Evolutionary conservation across 805 yeast species (phyloP).

Genomic region (Blastobotrys terrestris): DNA sequence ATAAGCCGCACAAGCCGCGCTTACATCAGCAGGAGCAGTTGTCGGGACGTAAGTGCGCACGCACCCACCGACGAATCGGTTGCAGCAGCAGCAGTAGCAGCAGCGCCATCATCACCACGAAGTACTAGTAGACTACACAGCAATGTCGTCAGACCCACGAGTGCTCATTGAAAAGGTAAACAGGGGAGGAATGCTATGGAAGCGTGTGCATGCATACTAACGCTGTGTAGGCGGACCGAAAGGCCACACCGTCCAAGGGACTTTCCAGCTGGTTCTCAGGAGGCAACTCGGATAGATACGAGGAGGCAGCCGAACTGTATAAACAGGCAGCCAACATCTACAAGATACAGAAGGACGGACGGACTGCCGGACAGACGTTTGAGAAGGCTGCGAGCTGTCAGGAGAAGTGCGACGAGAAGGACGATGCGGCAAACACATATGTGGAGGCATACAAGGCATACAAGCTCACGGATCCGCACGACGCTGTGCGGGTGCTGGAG

Average conservation of each 20-base stretch:
- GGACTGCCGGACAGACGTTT: slow-evolving; percentile 75
- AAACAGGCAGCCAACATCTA: slow-evolving; percentile 91
- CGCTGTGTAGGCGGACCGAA: slow-evolving; percentile 54
- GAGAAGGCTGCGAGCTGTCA: slow-evolving; percentile 82
- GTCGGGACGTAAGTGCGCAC: no score
- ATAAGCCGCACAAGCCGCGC: no score
- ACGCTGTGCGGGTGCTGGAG: slow-evolving; percentile 67
- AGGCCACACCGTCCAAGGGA: slow-evolving; percentile 44
- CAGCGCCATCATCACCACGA: no score
- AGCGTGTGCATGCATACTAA: no score
- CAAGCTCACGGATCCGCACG: slow-evolving; percentile 59
- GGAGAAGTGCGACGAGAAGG: slow-evolving; percentile 64
- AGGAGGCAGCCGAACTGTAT: slow-evolving; percentile 89
- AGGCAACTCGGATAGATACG: slow-evolving; percentile 56
- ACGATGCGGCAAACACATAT: slow-evolving; percentile 85
- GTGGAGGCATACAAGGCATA: slow-evolving; percentile 89
- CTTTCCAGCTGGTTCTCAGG: slow-evolving; percentile 44
- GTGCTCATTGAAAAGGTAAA: slow-evolving; percentile 1
- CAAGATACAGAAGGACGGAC: slow-evolving; percentile 61
- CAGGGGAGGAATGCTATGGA: no score
- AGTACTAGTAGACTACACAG: background rate
- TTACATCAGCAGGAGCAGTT: no score
- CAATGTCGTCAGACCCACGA: background rate
- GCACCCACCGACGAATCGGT: no score
- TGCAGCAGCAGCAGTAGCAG: background rate